These are phyloP conservation scores for Haplosporangium gracile DNA, from an alignment of 192 early-diverging fungal genomes.

Conservation along the genomic window DNA sequence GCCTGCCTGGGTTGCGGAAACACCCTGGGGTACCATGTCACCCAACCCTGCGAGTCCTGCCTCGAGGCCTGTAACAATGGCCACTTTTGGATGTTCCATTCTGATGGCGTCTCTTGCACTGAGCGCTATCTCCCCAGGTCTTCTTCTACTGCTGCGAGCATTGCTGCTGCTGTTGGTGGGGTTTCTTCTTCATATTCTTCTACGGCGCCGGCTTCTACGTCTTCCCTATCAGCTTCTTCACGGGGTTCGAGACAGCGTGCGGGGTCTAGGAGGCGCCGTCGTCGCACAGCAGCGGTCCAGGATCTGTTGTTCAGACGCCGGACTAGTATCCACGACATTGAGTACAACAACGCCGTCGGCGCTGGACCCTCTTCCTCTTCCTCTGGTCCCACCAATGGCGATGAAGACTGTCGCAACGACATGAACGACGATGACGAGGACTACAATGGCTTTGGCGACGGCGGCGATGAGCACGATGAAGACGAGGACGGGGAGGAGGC, in stretches of 20 bases:
- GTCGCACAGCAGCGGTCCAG: not conserved
- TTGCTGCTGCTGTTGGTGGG: not conserved
- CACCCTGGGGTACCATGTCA: constrained; percentile 84
- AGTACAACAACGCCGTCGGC: constrained; percentile 43
- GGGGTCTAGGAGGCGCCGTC: not conserved
- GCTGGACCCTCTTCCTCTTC: constrained; percentile 10
- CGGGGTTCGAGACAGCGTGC: not conserved
- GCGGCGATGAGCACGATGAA: not conserved
- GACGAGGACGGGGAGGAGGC: constrained; percentile 8
- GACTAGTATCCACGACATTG: constrained; percentile 44
- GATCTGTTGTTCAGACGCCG: constrained; percentile 28
- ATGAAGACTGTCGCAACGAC: not conserved
- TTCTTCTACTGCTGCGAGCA: not conserved
- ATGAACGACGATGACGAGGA: not conserved
- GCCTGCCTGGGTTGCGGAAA: constrained; percentile 82
- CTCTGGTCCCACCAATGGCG: not conserved
- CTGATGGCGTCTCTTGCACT: constrained; percentile 55
- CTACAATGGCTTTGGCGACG: not conserved
- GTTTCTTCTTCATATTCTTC: not conserved
- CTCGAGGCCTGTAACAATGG: constrained; percentile 72
- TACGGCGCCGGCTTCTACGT: not conserved
- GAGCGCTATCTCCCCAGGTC: constrained; percentile 38
- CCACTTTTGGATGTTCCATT: constrained; percentile 77
- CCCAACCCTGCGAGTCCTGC: constrained; percentile 71
- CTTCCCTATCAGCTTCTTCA: not conserved